phyloP scores from a whole-genome alignment of 805 yeast genomes.

The Wickerhamomyces queroliae region DNA sequence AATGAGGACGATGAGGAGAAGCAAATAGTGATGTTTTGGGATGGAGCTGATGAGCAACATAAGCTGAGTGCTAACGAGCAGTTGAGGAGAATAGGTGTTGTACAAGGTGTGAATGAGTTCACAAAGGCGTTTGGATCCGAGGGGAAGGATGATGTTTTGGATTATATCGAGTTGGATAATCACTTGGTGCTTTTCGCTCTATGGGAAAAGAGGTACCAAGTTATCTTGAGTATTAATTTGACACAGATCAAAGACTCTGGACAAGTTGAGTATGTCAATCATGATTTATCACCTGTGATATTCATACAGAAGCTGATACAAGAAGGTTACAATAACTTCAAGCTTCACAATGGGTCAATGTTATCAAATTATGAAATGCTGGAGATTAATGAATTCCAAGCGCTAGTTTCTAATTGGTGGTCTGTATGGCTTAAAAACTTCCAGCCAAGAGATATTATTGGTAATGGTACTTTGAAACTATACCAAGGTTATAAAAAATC shows the following conservation, averaged over 20 bases:
- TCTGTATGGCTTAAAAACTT: slow-evolving; percentile 25
- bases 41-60: slow-evolving; percentile 6
- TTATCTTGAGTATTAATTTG: slow-evolving; percentile 17
- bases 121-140: slow-evolving; percentile 5
- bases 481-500: slow-evolving; percentile 24
- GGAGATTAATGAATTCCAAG: slow-evolving; percentile 12
- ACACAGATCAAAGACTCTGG: slow-evolving; percentile 13
- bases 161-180: slow-evolving; percentile 23
- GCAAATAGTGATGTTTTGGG: slow-evolving; percentile 29
- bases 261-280: slow-evolving; percentile 4
- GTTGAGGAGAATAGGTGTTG: slow-evolving; percentile 34
- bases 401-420: slow-evolving; percentile 30
- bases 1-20: slow-evolving; percentile 26
- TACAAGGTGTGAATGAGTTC: slow-evolving; percentile 29
- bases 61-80: slow-evolving; percentile 23
- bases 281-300: slow-evolving; percentile 20
- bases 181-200: slow-evolving; percentile 20
- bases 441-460: slow-evolving; percentile 21
- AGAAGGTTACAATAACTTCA: slow-evolving; percentile 20
- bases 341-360: slow-evolving; percentile 20
- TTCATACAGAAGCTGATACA: slow-evolving; percentile 21
- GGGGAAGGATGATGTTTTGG: slow-evolving; percentile 11
- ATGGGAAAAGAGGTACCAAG: slow-evolving; percentile 24
- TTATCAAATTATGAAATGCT: slow-evolving; percentile 11
- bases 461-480: slow-evolving; percentile 29